Evolutionary conservation across 2,329 filamentous ascomycete genomes (phyloP).

Genomic region (Aspergillus ibericus): DNA sequence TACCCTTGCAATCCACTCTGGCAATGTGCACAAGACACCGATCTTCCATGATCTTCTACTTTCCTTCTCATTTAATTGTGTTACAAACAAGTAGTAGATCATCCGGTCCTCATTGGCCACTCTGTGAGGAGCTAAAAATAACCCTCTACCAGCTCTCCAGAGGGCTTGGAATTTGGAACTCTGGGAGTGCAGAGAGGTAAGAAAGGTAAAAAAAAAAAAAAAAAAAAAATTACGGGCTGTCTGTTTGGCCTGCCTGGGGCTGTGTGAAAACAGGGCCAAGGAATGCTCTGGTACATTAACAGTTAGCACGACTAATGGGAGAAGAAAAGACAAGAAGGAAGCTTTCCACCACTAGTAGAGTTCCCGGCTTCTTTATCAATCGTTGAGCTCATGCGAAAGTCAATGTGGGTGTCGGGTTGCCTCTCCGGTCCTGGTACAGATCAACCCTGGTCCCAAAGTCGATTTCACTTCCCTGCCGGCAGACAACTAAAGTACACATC

Average conservation of each 20-base stretch:
- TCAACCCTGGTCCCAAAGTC: not conserved
- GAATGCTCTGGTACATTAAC: not conserved
- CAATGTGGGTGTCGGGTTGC: not conserved
- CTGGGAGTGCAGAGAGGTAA: not conserved
- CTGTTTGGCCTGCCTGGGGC: not conserved
- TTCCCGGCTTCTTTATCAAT: not conserved
- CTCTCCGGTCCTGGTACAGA: not conserved
- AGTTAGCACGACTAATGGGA: too few species aligned
- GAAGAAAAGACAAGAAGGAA: too few species aligned
- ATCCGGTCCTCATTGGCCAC: conserved; percentile 18
- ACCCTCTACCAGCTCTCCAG: conserved; percentile 9
- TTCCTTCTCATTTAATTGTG: conserved; percentile 21
- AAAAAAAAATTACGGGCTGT: conserved; percentile 4
- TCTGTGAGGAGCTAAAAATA: conserved; percentile 21
- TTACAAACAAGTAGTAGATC: conserved; percentile 26
- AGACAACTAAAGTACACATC: conserved; percentile 4
- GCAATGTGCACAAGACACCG: conserved; percentile 3
- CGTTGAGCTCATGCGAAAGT: not conserved
- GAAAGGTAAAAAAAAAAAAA: not conserved
- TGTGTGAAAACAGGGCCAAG: not conserved
- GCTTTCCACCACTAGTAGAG: too few species aligned
- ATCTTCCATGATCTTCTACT: conserved; percentile 20
- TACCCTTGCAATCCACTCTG: conserved; percentile 11
- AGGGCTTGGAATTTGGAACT: not conserved
- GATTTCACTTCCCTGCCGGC: not conserved